Conservation (phyloP, 2,329 filamentous ascomycete species). For the Fusarium citri region DNA sequence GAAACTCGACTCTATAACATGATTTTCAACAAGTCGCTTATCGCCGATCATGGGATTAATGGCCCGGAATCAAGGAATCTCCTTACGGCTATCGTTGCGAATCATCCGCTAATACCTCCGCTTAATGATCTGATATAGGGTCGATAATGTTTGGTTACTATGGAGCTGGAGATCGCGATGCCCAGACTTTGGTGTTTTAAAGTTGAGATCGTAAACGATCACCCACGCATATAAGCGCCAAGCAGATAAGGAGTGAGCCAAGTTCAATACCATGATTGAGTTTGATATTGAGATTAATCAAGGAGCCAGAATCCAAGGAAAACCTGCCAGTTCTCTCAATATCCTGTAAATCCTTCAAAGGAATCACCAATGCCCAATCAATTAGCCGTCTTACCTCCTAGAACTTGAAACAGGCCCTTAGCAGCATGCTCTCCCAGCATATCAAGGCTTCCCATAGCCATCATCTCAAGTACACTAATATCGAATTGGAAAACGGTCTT, state of each 20-base stretch:
- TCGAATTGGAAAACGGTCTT: conserved; percentile 13
- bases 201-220: not conserved
- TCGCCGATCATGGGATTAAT: not conserved
- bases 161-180: not conserved
- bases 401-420: not conserved
- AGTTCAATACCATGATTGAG: too few species aligned
- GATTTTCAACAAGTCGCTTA: not conserved
- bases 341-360: not conserved
- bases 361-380: not conserved
- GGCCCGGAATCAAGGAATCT: not conserved
- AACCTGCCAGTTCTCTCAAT: not conserved
- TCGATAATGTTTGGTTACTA: not conserved
- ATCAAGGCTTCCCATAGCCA: conserved; percentile 8
- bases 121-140: not conserved
- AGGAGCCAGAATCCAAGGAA: not conserved
- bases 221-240: not conserved
- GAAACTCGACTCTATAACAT: not conserved
- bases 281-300: not conserved
- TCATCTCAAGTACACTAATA: conserved; percentile 11
- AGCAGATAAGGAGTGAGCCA: not conserved
- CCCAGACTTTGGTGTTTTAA: not conserved
- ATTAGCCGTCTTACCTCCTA: not conserved
- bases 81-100: not conserved
- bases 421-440: conserved; percentile 5
- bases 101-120: not conserved